Evolutionary conservation across 495 filamentous ascomycete genomes (phyloP), one percentile per base, ranked within the genome.

Genomic region (Penicillium dipodomyicola): DNA sequence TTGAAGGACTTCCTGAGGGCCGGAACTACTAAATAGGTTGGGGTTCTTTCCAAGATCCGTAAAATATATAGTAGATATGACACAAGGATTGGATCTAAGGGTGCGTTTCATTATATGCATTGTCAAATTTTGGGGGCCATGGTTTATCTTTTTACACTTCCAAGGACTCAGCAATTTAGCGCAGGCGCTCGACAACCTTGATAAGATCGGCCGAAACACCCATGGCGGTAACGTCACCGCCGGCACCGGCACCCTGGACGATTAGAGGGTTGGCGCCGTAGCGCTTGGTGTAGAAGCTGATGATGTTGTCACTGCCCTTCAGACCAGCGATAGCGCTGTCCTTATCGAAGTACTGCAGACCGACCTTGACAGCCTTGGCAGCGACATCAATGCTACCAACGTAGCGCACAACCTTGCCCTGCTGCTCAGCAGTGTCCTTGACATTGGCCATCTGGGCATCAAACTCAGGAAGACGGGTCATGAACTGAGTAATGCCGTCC

Each of bases 251-350:
- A 56, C 94, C 94, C 79, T 96, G 92, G 47, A 98, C 84, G 67
- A 97, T 94, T 52, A 97, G 74, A 12, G 94, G 90, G 69, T 92
- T 95, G 56, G 77, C 78, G 39, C 90, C 91, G 68, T 98, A 97
- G 63, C 94, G 83, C 78, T 92, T 87, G 43, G 94, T 97, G 73
- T 94, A 96, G 80, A 98, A 96, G 80, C 85, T 94, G 65, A 98
- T 94, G 67, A 97, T 93, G 77, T 97, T 97, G 69, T 96, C 94
- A 72, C 91, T 96, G 37, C 94, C 94, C 80, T 96, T 95, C 54
- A 97, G 77, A 35, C 88, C 88, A 29, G 93, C 94, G 72, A 97
- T 95, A 30, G 94, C 86, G 66, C 89, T 87, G 43, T 87, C 85
- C 62, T 80, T 85, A 48, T 90, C 87, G 50, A 95, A 91, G 79